These are phyloP conservation scores for Fistulinella cinereoalba DNA, from an alignment of 1,284 basidiomycete genomes.

Conservation along the genomic window DNA sequence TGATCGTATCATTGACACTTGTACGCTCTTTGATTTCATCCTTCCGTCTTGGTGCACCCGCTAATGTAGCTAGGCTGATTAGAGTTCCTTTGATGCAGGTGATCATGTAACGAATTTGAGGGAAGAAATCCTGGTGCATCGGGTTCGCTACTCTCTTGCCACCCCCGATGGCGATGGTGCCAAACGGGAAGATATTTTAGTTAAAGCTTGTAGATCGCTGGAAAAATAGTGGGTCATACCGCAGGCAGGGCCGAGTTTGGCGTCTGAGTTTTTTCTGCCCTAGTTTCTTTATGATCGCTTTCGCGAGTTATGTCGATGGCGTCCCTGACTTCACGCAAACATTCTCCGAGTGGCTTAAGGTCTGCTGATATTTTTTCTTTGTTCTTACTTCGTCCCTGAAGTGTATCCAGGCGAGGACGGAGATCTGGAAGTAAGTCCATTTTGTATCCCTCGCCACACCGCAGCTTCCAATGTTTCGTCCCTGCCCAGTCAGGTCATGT, in stretches of 20 bases:
- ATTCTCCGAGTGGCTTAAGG: conserved; percentile 88
- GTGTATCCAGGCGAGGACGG: conserved; percentile 63
- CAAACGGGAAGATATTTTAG: conserved; percentile 54
- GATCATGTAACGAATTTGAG: conserved; percentile 89
- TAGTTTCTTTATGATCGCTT: conserved; percentile 94
- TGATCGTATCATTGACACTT: conserved; percentile 85
- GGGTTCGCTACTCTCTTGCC: conserved; percentile 82
- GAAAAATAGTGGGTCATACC: conserved; percentile 70
- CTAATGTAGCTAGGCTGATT: conserved; percentile 10
- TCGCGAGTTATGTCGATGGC: conserved; percentile 86
- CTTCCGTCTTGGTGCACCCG: neutral
- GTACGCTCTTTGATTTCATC: conserved; percentile 45
- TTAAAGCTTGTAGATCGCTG: conserved; percentile 65
- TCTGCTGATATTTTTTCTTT: conserved; percentile 28
- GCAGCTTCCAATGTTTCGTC: neutral
- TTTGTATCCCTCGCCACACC: conserved; percentile 1
- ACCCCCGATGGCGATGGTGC: conserved; percentile 64
- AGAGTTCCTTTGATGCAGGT: conserved; percentile 37
- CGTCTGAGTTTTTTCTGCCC: conserved; percentile 2
- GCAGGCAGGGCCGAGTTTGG: neutral
- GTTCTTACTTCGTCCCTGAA: neutral
- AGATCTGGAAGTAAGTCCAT: conserved; percentile 86
- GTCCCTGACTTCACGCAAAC: conserved; percentile 65
- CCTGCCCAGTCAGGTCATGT: conserved; percentile 70
- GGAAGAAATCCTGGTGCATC: conserved; percentile 82